Base-by-base conservation (phyloP, 768 basidiomycete species). In the Chlorophyllum brunneum region DNA sequence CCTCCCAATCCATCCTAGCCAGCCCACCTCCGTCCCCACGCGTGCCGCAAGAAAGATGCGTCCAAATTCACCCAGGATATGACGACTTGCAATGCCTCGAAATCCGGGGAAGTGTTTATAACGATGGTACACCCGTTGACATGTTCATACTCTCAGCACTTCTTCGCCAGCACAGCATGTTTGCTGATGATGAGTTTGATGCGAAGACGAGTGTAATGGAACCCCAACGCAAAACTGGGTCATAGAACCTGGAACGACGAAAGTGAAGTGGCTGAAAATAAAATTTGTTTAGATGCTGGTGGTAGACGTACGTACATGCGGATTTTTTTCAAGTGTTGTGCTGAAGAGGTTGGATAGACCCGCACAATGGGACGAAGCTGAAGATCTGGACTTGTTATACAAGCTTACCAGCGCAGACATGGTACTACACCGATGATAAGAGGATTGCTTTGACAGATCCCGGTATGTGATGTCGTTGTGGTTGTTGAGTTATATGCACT, bases 241-340 rank as follows among this genome's bases (percentile, higher is more conserved):
- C 15, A 41, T 67, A 30, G 50, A 57, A 18, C 50, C 55, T 1
- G 65, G 53, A 5, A 56, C 51, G 44, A 67, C 66, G 1, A 55
- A 61, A 48, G 60, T 66, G n/a, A 60, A n/a, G 38, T 64, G 0
- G 59, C 61, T 8, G 60, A 58, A 5, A 52, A 51, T 16, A 55
- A 60, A 16, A 66, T 55, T 43, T 67, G 67, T 39, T 55, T 68
- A 26, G 66, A 69, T 34, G 66, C 64, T 5, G 64, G 67, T 20
- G n/a, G n/a, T n/a, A 51, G 56, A 26, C 49, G 60, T 63, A 43
- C 51, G 62, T 60, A 20, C 11, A 23, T 24, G 22, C 38, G 37
- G 20, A 11, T 50, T 44, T 9, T 20, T 26, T 16, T 37, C 24
- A 6, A 20, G 56, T 0, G n/a, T n/a, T 7, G 13, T 23, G 16